Evolutionary conservation across 768 basidiomycete species (phyloP).

Genomic region (Boletus coccyginus): DNA sequence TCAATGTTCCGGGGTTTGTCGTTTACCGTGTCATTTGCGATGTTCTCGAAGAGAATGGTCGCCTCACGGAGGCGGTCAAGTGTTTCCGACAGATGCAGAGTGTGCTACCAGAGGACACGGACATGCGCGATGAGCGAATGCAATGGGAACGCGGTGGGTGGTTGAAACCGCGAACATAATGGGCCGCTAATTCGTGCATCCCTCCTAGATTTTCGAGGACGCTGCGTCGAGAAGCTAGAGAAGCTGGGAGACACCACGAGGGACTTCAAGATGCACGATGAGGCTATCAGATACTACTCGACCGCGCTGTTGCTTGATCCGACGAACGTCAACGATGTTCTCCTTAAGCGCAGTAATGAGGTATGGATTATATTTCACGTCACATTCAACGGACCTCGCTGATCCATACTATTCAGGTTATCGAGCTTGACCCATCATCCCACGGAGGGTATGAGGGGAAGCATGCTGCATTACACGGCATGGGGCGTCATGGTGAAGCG

Average conservation of each 20-base stretch:
- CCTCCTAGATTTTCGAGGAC: not conserved
- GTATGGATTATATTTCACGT: not conserved
- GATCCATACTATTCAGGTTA: not conserved
- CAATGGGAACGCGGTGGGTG: not conserved
- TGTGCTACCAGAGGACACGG: not conserved
- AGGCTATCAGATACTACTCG: not conserved
- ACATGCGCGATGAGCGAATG: not conserved
- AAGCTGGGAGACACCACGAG: not conserved
- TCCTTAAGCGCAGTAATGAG: conserved; percentile 7
- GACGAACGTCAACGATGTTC: not conserved
- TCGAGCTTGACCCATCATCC: not conserved
- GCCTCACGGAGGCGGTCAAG: not conserved
- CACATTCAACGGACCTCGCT: no score
- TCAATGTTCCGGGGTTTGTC: not conserved
- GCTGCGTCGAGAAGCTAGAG: not conserved
- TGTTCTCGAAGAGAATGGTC: not conserved
- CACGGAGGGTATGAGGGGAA: not conserved
- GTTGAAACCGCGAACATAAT: not conserved
- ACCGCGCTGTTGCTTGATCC: not conserved
- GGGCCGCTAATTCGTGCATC: not conserved
- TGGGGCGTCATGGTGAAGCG: not conserved
- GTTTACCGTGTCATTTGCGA: not conserved
- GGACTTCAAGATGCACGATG: not conserved
- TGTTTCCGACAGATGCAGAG: not conserved
- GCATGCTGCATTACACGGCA: not conserved